Base-by-base conservation (phyloP, 208 protist species). In the Crithidia acanthocephali region DNA sequence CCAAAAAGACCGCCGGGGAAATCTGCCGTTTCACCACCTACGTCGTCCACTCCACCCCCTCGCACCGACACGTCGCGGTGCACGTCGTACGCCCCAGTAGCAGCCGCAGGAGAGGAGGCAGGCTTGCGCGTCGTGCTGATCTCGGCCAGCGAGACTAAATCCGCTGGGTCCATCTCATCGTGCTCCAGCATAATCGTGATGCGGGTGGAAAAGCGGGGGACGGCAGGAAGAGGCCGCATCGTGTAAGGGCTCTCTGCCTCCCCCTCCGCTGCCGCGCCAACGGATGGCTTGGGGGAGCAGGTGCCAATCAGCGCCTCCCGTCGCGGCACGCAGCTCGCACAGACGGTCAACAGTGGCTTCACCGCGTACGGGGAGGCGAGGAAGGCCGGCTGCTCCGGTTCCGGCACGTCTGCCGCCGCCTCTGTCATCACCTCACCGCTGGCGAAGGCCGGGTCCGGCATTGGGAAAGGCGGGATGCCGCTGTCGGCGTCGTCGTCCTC, bases 181-280 rank as follows among this genome's bases (percentile, higher is more conserved):
- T 96, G 85, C 72, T 96, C 91, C 22, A 96, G 75, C 56, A 94
- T 79, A 3, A 96, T 53, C 10, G 88, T 93, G 40, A 94, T 74
- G 40, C 87, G 88, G 20, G 91, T 96, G 15, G 72, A 78, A 67
- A 88, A 91, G 25, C 88, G 91, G 42, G 91, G 91, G 70, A 96
- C 85, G 10, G 84, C 63, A 22, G 90, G 84, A 0, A 92, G 55
- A 1, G 56, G 65, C n/a, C 72, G 73, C 50, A 71, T 22, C 56
- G 45, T 30, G 70, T 78, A 75, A 22, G 72, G 52, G 9, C 69
- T 64, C 55, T 52, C 48, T 37, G 23, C 25, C 16, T 52, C 52
- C 11, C 7, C 8, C 37, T 23, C 37, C 27, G 57, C 15, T 18
- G 25, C 2, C 35, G 25, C 23, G 23, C 42, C 57, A 18, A 27